A percentile compares a stretch with the other conserved stretches of the same genome.
Conservation (phyloP, 768 basidiomycete genomes). For the Kwoniella dejecticola region DNA sequence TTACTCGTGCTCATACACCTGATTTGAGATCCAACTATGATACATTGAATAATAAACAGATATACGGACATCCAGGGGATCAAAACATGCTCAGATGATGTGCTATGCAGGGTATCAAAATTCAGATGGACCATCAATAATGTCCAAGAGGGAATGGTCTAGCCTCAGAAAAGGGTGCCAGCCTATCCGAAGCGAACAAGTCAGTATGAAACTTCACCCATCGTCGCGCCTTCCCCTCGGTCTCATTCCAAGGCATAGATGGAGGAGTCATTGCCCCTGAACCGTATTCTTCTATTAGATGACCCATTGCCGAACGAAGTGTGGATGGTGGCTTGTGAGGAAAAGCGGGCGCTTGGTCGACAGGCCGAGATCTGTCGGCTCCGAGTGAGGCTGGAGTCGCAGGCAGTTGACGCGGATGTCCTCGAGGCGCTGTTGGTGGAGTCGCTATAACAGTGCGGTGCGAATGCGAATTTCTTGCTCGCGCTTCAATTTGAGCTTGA, state of each 20-base stretch:
- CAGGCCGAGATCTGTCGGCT: too few species aligned
- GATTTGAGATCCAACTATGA: too few species aligned
- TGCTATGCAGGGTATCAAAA: background rate
- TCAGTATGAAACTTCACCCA: conserved; percentile 43
- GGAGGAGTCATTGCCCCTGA: background rate
- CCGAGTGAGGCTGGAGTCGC: too few species aligned
- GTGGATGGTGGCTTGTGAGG: background rate
- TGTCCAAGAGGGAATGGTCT: conserved; percentile 39
- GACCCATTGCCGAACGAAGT: background rate
- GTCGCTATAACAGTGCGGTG: background rate
- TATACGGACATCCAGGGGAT: too few species aligned
- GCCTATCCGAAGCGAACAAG: conserved; percentile 38
- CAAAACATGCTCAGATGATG: background rate
- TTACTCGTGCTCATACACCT: too few species aligned
- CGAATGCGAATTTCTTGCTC: too few species aligned
- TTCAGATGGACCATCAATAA: background rate
- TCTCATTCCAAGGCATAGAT: background rate
- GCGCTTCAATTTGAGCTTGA: background rate
- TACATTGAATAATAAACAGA: too few species aligned
- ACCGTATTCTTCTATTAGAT: too few species aligned
- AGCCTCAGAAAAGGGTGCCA: conserved; percentile 22
- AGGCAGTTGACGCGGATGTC: too few species aligned
- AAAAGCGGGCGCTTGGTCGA: too few species aligned
- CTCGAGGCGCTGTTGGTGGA: background rate
- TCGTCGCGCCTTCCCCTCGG: conserved; percentile 20